Evolutionary conservation across 1,284 basidiomycete genomes (phyloP).

Genomic region (Rhodotorula sp.): DNA sequence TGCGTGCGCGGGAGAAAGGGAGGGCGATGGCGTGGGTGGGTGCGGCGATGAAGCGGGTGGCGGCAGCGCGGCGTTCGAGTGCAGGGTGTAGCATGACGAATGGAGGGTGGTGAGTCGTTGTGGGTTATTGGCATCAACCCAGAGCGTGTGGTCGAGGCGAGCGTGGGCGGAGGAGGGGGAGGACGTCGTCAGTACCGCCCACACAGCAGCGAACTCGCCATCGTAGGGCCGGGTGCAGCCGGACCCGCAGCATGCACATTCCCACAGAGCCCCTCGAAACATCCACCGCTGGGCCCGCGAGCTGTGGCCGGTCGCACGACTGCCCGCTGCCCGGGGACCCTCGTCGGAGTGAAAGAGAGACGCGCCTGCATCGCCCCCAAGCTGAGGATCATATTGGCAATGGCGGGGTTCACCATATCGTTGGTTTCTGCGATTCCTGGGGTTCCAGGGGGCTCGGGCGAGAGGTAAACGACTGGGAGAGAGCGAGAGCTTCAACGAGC

Average conservation of each 20-base stretch:
- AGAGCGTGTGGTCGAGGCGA: not conserved
- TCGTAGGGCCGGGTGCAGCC: too few relatives aligned
- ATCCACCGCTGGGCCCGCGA: too few relatives aligned
- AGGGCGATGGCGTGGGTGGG: not conserved
- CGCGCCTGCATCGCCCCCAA: slow-evolving; percentile 85
- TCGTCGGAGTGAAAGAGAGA: too few relatives aligned
- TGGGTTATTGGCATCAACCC: not conserved
- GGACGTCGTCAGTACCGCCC: not conserved
- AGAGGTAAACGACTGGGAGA: too few relatives aligned
- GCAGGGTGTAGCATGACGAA: too few relatives aligned
- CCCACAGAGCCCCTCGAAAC: too few relatives aligned
- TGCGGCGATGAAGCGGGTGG: not conserved
- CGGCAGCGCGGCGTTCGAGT: not conserved
- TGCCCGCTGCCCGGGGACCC: too few relatives aligned
- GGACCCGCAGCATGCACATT: too few relatives aligned
- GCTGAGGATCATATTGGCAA: slow-evolving; percentile 75
- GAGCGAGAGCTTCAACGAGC: too few relatives aligned
- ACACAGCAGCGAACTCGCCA: not conserved
- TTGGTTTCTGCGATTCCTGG: too few relatives aligned
- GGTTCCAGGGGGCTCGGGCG: too few relatives aligned
- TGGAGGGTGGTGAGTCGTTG: not conserved
- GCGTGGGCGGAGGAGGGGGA: not conserved
- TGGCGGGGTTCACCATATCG: slow-evolving; percentile 52
- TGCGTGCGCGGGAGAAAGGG: not conserved
- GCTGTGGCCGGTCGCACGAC: too few relatives aligned